A percentile compares a stretch with the other conserved stretches of the same genome.
These are phyloP conservation scores for Russula sp. DNA, from an alignment of 768 basidiomycete genomes.

Conservation along the genomic window DNA sequence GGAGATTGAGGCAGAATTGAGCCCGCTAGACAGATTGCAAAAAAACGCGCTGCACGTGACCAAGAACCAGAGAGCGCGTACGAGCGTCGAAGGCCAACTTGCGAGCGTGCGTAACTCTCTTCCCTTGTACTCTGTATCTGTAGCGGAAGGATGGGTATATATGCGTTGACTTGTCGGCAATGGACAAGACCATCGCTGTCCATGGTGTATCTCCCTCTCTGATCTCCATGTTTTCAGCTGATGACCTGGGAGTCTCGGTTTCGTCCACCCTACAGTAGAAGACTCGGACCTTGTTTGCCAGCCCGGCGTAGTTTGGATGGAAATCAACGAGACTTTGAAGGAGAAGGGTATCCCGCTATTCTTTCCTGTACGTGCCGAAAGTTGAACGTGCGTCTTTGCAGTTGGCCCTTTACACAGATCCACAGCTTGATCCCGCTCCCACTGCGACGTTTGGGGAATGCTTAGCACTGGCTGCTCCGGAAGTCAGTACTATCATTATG, in stretches of 20 bases:
- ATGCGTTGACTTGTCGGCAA: no score
- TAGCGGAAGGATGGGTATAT: no score
- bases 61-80: constrained; percentile 27
- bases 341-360: constrained; percentile 74
- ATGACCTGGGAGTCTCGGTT: no score
- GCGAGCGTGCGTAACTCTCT: constrained; percentile 43
- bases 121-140: neutral
- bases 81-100: constrained; percentile 74
- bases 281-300: constrained; percentile 74
- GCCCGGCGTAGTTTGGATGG: constrained; percentile 64
- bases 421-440: constrained; percentile 68
- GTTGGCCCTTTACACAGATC: neutral
- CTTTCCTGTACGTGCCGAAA: constrained; percentile 63
- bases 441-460: constrained; percentile 86
- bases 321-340: constrained; percentile 58
- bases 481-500: constrained; percentile 39
- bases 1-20: no score
- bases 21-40: no score
- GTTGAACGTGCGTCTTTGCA: neutral
- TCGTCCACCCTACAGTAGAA: constrained; percentile 39
- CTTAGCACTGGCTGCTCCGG: constrained; percentile 82
- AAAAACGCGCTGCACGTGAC: no score
- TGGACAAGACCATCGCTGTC: no score
- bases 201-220: no score
- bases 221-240: no score